These are phyloP conservation scores for Zygosaccharomyces rouxii DNA, from an alignment of 805 yeast species.

Conservation along the genomic window DNA sequence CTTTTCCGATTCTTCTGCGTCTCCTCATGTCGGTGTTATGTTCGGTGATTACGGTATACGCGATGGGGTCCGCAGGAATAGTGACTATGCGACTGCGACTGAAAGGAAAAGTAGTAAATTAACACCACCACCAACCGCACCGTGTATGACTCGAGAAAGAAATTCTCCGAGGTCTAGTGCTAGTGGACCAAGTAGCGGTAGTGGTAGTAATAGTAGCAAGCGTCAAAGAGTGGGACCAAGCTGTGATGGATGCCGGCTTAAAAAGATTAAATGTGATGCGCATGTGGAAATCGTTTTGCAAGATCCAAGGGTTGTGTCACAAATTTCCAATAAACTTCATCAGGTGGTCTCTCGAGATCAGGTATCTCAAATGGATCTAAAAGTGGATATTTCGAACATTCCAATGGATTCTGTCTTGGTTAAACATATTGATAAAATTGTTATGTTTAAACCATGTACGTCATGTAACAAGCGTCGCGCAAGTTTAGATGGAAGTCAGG, in stretches of 20 bases:
- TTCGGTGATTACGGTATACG: neutral
- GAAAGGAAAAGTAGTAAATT: neutral
- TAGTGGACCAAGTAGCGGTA: neutral
- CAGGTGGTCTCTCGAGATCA: slow-evolving; percentile 19
- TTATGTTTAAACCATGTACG: slow-evolving; percentile 52
- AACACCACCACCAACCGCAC: neutral
- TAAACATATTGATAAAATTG: slow-evolving; percentile 32
- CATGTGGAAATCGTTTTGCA: slow-evolving; percentile 43
- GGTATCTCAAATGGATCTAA: slow-evolving; percentile 4
- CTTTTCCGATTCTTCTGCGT: neutral
- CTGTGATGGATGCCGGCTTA: slow-evolving; percentile 63
- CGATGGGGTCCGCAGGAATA: neutral
- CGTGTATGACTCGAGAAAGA: neutral
- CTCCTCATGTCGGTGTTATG: neutral
- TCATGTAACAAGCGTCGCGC: slow-evolving; percentile 41
- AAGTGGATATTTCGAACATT: neutral
- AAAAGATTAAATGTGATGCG: slow-evolving; percentile 74
- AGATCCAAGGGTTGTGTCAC: slow-evolving; percentile 21
- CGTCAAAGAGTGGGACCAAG: slow-evolving; percentile 72
- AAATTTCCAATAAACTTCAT: slow-evolving; percentile 22
- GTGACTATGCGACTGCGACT: neutral
- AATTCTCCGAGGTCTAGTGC: neutral
- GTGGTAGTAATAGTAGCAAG: slow-evolving; percentile 11
- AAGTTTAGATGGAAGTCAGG: slow-evolving; percentile 6
- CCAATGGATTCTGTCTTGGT: slow-evolving; percentile 11